phyloP scores from a whole-genome alignment of 2,329 filamentous ascomycete species.

The Endothia cerciana region DNA sequence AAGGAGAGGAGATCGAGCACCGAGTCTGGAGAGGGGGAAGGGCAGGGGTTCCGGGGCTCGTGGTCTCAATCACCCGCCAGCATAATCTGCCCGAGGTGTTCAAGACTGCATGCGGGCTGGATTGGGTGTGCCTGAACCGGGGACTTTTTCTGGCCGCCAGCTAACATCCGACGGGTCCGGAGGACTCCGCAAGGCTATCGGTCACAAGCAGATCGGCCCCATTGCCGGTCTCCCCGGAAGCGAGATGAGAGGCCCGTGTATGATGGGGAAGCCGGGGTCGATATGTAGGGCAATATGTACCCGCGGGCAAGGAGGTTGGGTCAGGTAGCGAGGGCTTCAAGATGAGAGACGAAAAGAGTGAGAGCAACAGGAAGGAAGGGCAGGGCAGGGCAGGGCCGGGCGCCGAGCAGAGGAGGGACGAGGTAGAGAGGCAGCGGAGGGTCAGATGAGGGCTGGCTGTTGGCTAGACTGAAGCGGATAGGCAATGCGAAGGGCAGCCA shows the following conservation, averaged over 20 bases:
- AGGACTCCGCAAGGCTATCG: constrained; percentile 21
- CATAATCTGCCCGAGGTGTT: background rate
- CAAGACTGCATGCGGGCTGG: background rate
- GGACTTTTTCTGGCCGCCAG: constrained; percentile 4
- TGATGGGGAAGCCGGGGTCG: constrained; percentile 5
- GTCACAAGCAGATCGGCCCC: constrained; percentile 23
- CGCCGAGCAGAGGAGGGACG: too few relatives aligned
- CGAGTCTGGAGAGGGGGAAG: constrained; percentile 7
- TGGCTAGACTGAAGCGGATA: background rate
- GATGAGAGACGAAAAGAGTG: background rate
- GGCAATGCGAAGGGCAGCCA: background rate
- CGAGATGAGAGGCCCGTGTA: constrained; percentile 20
- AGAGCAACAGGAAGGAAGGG: background rate
- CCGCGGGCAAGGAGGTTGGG: constrained; percentile 11
- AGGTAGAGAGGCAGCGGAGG: background rate
- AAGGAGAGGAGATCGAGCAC: background rate
- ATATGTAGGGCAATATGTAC: background rate
- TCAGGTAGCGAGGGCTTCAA: background rate
- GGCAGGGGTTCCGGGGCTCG: background rate
- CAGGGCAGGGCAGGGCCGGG: too few relatives aligned
- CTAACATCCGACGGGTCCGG: constrained; percentile 24
- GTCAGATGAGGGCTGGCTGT: background rate
- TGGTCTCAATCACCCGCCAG: constrained; percentile 3
- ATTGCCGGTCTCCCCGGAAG: constrained; percentile 22
- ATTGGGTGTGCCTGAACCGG: background rate